Evolutionary conservation across 352 stramenopile species (phyloP), one percentile per base, ranked within the genome.

Genomic region (Elongisporangium undulatum): DNA sequence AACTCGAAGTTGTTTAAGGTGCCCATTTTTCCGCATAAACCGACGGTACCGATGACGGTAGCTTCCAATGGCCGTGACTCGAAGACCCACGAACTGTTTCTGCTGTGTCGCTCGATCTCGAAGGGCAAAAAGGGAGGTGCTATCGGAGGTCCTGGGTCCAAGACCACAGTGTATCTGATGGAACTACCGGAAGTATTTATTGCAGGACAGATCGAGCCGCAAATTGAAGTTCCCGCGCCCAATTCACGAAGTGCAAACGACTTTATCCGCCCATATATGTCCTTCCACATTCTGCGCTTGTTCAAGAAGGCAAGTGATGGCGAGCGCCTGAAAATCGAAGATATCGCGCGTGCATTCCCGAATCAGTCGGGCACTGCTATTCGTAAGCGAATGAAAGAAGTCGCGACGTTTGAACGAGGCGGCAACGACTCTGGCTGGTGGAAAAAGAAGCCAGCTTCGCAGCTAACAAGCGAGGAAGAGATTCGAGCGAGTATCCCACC

Each of bases 251-350:
- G 75, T 52, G 83, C 85, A 12, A 92, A 93, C 62, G 77, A 93
- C 29, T 95, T 95, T 61, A 95, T 95, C 53, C 79, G 81, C 4
- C 78, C 83, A 22, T 95, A 95, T 70, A 93, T 92, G 85, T 87
- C 78, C 15, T 93, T 95, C 48, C 85, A 95, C 62, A 90, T 95
- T 56, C 66, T 90, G 55, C 78, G 80, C 3, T 58, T 95, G 24
- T 92, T 93, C 62, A 93, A 92, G 68, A 91, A 92, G 67, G 80
- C 82, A 34, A 89, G 74, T 22, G 79, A 92, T 58, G 83, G 79
- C 3, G 81, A 91, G 60, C 77, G 83, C 38, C 61, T 95, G 13
- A 91, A 91, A 72, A 92, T 95, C 49, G 85, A 93, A 61, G 82
- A 93, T 53, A 87, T 95, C 62, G 74, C 79, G 15, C 78, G 83